Percentiles rank a stretch among this genome's conserved stretches.
Conservation (phyloP, 1,284 basidiomycete genomes). For the Vanrija humicola region DNA sequence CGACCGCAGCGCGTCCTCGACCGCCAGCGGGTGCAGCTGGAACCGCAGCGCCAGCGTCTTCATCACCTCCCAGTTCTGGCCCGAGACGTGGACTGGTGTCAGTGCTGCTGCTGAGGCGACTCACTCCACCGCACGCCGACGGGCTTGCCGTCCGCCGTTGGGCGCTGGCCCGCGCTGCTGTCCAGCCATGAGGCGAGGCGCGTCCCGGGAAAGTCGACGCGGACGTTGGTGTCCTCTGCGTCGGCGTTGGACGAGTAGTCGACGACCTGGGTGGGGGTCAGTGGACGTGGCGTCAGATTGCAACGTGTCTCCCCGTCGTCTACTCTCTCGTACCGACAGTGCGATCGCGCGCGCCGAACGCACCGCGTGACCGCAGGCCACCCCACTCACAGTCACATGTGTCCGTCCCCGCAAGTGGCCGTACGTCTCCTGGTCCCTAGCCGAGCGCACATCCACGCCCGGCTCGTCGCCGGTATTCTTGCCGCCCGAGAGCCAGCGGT, state of each 20-base stretch:
- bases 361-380: too few relatives aligned
- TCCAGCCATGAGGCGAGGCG: slow-evolving; percentile 42
- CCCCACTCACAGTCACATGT: slow-evolving; percentile 29
- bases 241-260: slow-evolving; percentile 43
- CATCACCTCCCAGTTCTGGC: slow-evolving; percentile 48
- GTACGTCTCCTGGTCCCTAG: slow-evolving; percentile 42
- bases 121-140: slow-evolving; percentile 42
- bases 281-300: too few relatives aligned
- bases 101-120: slow-evolving; percentile 3
- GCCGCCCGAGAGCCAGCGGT: slow-evolving; percentile 30
- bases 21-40: slow-evolving; percentile 47
- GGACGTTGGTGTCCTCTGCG: slow-evolving; percentile 35
- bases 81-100: slow-evolving; percentile 43
- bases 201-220: slow-evolving; percentile 41
- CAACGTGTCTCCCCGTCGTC: too few relatives aligned
- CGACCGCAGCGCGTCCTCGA: slow-evolving; percentile 47
- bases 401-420: slow-evolving; percentile 32
- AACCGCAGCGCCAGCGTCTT: slow-evolving; percentile 44
- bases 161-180: slow-evolving; percentile 30
- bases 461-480: slow-evolving; percentile 49
- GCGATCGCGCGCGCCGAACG: neutral
- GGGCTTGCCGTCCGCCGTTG: slow-evolving; percentile 32
- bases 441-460: slow-evolving; percentile 46
- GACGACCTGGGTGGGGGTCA: slow-evolving; percentile 30
- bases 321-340: too few relatives aligned